Percentiles rank a stretch among this genome's conserved stretches.
Conservation (phyloP, 768 basidiomycete species). For the Rhodotorula diobovata region DNA sequence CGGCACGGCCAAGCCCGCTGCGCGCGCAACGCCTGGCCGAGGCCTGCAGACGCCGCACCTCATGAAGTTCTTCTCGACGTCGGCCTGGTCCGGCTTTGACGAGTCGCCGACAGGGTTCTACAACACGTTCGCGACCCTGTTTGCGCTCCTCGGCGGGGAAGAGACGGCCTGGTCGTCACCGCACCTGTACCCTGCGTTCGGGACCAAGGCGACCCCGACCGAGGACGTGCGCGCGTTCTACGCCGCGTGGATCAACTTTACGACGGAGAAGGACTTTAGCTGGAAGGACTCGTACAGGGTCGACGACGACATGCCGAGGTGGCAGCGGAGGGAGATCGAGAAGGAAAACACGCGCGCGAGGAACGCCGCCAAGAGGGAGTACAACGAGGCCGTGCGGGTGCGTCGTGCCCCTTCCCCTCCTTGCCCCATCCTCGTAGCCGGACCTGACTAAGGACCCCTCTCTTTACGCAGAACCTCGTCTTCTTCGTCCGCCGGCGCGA, state of each 20-base stretch:
- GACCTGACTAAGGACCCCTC: no score
- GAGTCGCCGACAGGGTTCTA: slow-evolving; percentile 75
- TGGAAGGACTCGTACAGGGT: slow-evolving; percentile 84
- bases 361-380: slow-evolving; percentile 80
- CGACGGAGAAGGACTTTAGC: slow-evolving; percentile 76
- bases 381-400: slow-evolving; percentile 85
- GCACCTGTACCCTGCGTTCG: slow-evolving; percentile 74
- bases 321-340: slow-evolving; percentile 84
- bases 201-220: slow-evolving; percentile 56
- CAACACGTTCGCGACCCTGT: slow-evolving; percentile 80
- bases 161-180: slow-evolving; percentile 47
- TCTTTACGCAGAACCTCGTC: slow-evolving; percentile 68
- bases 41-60: slow-evolving; percentile 58
- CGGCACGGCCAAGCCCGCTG: slow-evolving; percentile 55
- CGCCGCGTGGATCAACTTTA: slow-evolving; percentile 76
- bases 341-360: slow-evolving; percentile 90
- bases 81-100: slow-evolving; percentile 63
- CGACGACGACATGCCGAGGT: slow-evolving; percentile 78
- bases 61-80: slow-evolving; percentile 73
- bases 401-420: not conserved
- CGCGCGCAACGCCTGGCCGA: slow-evolving; percentile 65
- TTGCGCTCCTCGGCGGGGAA: slow-evolving; percentile 73
- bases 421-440: slow-evolving; percentile 59
- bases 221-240: slow-evolving; percentile 67
- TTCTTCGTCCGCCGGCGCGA: slow-evolving; percentile 47